A percentile compares a stretch with the other conserved stretches of the same genome.
Conservation (phyloP, 192 early-diverging fungal genomes). For the Coemansia sp. region DNA sequence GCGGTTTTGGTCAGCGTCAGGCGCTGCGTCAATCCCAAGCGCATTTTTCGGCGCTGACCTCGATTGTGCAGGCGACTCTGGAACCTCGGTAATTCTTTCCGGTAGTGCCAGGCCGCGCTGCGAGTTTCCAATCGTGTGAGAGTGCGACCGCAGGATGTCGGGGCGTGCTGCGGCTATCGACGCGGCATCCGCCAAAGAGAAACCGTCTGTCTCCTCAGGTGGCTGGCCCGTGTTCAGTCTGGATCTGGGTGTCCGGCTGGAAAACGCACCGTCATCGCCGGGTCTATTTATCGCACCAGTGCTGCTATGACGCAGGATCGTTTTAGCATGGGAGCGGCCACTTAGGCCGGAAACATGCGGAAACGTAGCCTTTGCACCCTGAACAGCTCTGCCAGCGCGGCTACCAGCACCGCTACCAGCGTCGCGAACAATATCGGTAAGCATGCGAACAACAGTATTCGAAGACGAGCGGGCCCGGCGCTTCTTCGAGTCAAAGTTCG, state of each 20-base stretch:
- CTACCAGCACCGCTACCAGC: constrained; percentile 4
- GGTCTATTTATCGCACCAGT: constrained; percentile 41
- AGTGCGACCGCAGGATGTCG: constrained; percentile 40
- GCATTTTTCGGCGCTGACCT: constrained; percentile 17
- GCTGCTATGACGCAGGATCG: constrained; percentile 42
- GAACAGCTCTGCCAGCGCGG: constrained; percentile 6
- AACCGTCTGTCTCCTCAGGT: not conserved
- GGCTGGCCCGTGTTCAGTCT: not conserved
- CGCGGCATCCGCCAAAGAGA: not conserved
- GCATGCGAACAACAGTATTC: constrained; percentile 40
- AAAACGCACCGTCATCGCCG: constrained; percentile 5
- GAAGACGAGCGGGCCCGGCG: constrained; percentile 40
- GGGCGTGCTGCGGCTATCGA: constrained; percentile 3
- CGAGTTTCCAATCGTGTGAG: constrained; percentile 24
- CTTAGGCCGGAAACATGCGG: constrained; percentile 6
- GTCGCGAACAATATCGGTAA: constrained; percentile 48
- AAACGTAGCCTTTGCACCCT: constrained; percentile 8
- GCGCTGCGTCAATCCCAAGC: constrained; percentile 13
- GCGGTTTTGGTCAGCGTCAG: not conserved
- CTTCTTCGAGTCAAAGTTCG: constrained; percentile 27
- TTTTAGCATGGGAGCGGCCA: not conserved
- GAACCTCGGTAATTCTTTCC: constrained; percentile 27
- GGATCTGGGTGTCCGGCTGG: not conserved
- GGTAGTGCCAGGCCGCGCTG: constrained; percentile 18
- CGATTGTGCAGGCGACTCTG: constrained; percentile 26